These are phyloP conservation scores for Amanita pallidorosea DNA, from an alignment of 768 basidiomycete genomes.

Conservation along the genomic window DNA sequence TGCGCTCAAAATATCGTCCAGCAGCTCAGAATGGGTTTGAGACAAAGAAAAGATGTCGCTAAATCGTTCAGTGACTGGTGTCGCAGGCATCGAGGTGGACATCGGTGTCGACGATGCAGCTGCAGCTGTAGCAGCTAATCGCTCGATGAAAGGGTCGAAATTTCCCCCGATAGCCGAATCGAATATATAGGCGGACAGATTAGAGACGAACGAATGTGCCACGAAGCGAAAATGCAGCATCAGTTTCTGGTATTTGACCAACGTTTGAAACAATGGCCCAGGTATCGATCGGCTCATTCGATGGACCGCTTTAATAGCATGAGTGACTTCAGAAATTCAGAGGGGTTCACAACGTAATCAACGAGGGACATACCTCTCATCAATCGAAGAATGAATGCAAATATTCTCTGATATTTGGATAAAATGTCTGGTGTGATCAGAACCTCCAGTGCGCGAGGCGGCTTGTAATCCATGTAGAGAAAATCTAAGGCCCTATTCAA, in stretches of 20 bases:
- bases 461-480: slow-evolving; percentile 81
- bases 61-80: slow-evolving; percentile 19
- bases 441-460: slow-evolving; percentile 67
- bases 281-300: slow-evolving; percentile 41
- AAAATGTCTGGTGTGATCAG: slow-evolving; percentile 62
- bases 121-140: slow-evolving; percentile 17
- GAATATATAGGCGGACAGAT: slow-evolving; percentile 62
- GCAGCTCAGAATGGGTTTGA: slow-evolving; percentile 49
- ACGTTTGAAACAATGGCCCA: slow-evolving; percentile 47
- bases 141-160: slow-evolving; percentile 57
- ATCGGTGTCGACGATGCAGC: slow-evolving; percentile 5
- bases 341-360: background rate
- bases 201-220: slow-evolving; percentile 57
- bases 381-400: slow-evolving; percentile 69
- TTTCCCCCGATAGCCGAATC: slow-evolving; percentile 73
- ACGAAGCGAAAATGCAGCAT: slow-evolving; percentile 66
- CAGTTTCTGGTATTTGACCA: slow-evolving; percentile 37
- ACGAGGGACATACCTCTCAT: slow-evolving; percentile 47
- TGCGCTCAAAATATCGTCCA: slow-evolving; percentile 72
- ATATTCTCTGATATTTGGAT: slow-evolving; percentile 78
- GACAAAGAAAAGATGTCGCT: slow-evolving; percentile 70
- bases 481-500: slow-evolving; percentile 71
- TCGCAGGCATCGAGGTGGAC: background rate
- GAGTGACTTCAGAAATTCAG: slow-evolving; percentile 39
- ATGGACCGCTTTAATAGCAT: slow-evolving; percentile 52